phyloP scores from a whole-genome alignment of 2,329 filamentous ascomycete species.

The Knoxdaviesia capensis region DNA sequence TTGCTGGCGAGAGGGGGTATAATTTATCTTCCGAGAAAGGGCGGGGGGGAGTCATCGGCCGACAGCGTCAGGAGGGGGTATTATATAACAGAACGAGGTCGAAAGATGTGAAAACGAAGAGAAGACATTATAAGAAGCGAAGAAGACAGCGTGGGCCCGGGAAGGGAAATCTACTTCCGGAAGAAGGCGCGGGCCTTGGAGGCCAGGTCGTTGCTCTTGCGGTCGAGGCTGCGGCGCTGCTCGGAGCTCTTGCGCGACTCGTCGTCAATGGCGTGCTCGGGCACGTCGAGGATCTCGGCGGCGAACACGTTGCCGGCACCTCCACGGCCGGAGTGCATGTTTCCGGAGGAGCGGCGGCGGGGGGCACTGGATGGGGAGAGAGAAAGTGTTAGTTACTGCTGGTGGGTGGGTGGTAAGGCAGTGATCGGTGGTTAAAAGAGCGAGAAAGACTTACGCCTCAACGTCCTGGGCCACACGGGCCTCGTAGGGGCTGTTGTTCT shows the following conservation, averaged over 20 bases:
- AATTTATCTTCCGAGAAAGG: background rate
- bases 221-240: slow-evolving; percentile 11
- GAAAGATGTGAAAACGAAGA: too few relatives aligned
- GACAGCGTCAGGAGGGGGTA: too few relatives aligned
- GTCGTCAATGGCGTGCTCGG: slow-evolving; percentile 16
- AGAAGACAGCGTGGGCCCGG: too few relatives aligned
- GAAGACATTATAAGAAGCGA: too few relatives aligned
- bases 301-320: slow-evolving; percentile 53
- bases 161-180: slow-evolving; percentile 1
- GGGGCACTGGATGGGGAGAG: slow-evolving; percentile 19
- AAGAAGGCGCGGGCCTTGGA: slow-evolving; percentile 3
- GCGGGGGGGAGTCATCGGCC: too few relatives aligned
- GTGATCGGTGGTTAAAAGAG: slow-evolving; percentile 1
- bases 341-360: slow-evolving; percentile 34
- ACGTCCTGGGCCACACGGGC: slow-evolving; percentile 74
- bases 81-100: too few relatives aligned
- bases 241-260: slow-evolving; percentile 6
- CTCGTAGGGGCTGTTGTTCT: slow-evolving; percentile 47
- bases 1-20: background rate
- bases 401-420: background rate
- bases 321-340: slow-evolving; percentile 50
- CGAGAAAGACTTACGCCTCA: slow-evolving; percentile 31
- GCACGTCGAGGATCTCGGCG: slow-evolving; percentile 13
- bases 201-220: slow-evolving; percentile 21
- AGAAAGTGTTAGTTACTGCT: slow-evolving; percentile 4